These are phyloP conservation scores for Acephala macrosclerotiorum DNA, from an alignment of 2,329 filamentous ascomycete genomes.

Conservation along the genomic window DNA sequence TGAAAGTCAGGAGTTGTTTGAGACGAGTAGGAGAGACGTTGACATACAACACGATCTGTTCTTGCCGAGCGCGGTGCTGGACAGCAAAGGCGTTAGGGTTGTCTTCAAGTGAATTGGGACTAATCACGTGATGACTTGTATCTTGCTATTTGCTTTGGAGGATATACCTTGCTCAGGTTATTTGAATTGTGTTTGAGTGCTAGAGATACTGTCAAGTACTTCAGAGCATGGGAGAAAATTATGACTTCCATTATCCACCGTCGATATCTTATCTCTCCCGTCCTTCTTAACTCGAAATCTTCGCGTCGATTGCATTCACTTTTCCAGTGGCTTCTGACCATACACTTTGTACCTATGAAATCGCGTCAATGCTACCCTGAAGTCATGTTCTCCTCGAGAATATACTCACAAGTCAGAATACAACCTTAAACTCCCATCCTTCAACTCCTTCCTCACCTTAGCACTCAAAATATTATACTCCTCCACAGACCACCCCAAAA, in stretches of 20 bases:
- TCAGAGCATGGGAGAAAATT: too few relatives aligned
- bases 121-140: too few relatives aligned
- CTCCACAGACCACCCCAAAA: slow-evolving; percentile 40
- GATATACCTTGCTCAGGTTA: too few relatives aligned
- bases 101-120: slow-evolving; percentile 20
- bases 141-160: too few relatives aligned
- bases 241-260: too few relatives aligned
- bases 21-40: slow-evolving; percentile 31
- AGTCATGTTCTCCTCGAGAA: too few relatives aligned
- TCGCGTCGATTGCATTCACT: too few relatives aligned
- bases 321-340: slow-evolving; percentile 40
- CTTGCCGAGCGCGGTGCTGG: slow-evolving; percentile 21
- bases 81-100: slow-evolving; percentile 31
- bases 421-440: slow-evolving; percentile 42
- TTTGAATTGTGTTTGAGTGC: too few relatives aligned
- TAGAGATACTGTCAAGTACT: too few relatives aligned
- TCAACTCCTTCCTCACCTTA: slow-evolving; percentile 42
- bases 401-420: slow-evolving; percentile 41
- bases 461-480: slow-evolving; percentile 42
- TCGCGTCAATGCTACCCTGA: not conserved
- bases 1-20: slow-evolving; percentile 28
- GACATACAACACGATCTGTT: slow-evolving; percentile 33
- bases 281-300: not conserved
- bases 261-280: too few relatives aligned
- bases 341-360: slow-evolving; percentile 34